Evolutionary conservation across 2,329 filamentous ascomycete genomes (phyloP).

Genomic region (Fusarium udum): DNA sequence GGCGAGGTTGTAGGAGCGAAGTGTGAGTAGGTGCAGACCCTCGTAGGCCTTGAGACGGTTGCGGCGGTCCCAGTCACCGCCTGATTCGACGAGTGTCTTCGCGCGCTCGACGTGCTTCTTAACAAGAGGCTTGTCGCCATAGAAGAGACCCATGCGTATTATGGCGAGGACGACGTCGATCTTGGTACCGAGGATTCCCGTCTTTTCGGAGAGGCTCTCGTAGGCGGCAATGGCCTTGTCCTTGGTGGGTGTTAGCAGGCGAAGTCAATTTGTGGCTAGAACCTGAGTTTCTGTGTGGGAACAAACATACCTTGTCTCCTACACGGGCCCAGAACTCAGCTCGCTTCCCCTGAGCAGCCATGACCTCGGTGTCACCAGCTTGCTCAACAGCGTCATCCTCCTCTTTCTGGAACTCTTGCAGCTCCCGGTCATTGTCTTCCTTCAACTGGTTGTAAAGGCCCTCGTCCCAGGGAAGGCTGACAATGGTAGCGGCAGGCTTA

Average conservation of each 20-base stretch:
- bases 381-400: slow-evolving; percentile 95
- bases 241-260: slow-evolving; percentile 56
- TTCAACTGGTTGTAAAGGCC: slow-evolving; percentile 80
- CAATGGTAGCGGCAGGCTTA: slow-evolving; percentile 69
- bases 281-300: neutral
- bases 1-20: slow-evolving; percentile 88
- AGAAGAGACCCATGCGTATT: slow-evolving; percentile 95
- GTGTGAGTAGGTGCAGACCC: slow-evolving; percentile 89
- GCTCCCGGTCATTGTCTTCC: slow-evolving; percentile 80
- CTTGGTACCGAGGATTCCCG: slow-evolving; percentile 94
- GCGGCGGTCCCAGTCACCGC: slow-evolving; percentile 97
- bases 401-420: slow-evolving; percentile 82
- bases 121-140: slow-evolving; percentile 88
- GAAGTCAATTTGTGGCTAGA: neutral
- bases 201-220: slow-evolving; percentile 95
- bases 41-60: slow-evolving; percentile 99
- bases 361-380: slow-evolving; percentile 94
- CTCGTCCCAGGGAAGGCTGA: slow-evolving; percentile 90
- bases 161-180: slow-evolving; percentile 97
- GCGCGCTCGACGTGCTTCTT: slow-evolving; percentile 95
- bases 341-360: slow-evolving; percentile 90
- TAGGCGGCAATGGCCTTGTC: slow-evolving; percentile 94
- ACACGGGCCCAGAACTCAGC: slow-evolving; percentile 97
- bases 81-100: slow-evolving; percentile 88
- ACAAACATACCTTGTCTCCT: slow-evolving; percentile 82